These are phyloP conservation scores for Lodderomyces jiufengensis DNA, from an alignment of 1,139 yeast species.

Conservation along the genomic window DNA sequence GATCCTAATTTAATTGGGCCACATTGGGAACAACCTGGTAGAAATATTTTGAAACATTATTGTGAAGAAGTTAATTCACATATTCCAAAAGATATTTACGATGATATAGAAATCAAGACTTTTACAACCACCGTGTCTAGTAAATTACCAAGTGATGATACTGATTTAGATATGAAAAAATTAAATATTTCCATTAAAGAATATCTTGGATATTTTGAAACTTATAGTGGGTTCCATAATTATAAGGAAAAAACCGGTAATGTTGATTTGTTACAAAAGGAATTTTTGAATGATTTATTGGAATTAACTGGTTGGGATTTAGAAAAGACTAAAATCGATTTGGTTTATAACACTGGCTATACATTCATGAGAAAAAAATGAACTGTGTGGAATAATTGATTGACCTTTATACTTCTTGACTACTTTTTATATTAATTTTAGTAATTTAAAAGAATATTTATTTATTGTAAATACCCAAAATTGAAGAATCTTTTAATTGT, in stretches of 20 bases:
- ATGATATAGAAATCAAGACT: constrained; percentile 24
- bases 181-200: constrained; percentile 21
- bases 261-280: constrained; percentile 18
- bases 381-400: neutral
- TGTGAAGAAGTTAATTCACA: constrained; percentile 27
- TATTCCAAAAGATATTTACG: constrained; percentile 29
- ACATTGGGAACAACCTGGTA: constrained; percentile 47
- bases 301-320: constrained; percentile 30
- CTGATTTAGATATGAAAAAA: constrained; percentile 26
- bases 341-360: constrained; percentile 42
- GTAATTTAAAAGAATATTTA: too few relatives aligned
- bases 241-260: constrained; percentile 29
- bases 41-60: constrained; percentile 27
- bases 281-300: constrained; percentile 24
- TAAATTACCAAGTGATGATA: constrained; percentile 14
- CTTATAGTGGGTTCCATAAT: constrained; percentile 39
- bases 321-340: constrained; percentile 26
- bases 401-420: neutral
- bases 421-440: too few relatives aligned
- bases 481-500: too few relatives aligned
- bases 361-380: constrained; percentile 26
- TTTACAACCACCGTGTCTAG: constrained; percentile 20
- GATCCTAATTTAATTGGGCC: constrained; percentile 38
- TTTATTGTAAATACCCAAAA: too few relatives aligned
- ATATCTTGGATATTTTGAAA: constrained; percentile 29